phyloP scores from a whole-genome alignment of 306 rosid species.

The Pueraria montana region DNA sequence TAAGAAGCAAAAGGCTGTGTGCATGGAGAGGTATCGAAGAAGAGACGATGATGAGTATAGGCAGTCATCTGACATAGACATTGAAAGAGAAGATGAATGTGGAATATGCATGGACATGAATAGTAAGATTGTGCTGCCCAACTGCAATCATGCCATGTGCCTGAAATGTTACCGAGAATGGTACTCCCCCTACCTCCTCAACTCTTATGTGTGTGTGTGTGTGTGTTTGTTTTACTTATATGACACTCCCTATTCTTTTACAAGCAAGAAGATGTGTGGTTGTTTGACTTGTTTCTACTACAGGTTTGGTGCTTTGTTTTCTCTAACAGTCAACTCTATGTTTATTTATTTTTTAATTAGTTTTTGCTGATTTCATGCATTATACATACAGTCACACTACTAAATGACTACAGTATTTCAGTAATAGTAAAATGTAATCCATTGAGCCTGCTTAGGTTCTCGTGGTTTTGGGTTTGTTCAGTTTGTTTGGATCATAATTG shows the following conservation, averaged over 20 bases:
- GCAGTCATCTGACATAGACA: slow-evolving; percentile 72
- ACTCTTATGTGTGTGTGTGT: too few relatives aligned
- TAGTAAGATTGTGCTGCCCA: slow-evolving; percentile 91
- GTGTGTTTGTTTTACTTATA: background rate
- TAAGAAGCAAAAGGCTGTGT: slow-evolving; percentile 85
- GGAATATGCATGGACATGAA: slow-evolving; percentile 96
- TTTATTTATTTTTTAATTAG: background rate
- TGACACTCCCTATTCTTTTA: background rate
- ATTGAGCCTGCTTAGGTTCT: slow-evolving; percentile 20
- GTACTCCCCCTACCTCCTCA: slow-evolving; percentile 50
- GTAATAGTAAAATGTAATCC: slow-evolving; percentile 23
- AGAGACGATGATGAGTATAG: slow-evolving; percentile 79
- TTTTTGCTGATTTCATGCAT: slow-evolving; percentile 20
- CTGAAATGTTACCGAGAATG: slow-evolving; percentile 94
- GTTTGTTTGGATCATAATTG: background rate
- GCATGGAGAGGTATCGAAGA: slow-evolving; percentile 91
- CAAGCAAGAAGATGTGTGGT: background rate
- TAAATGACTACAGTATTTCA: slow-evolving; percentile 2
- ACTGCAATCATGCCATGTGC: slow-evolving; percentile 97
- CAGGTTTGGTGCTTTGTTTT: background rate
- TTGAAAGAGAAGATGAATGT: slow-evolving; percentile 97
- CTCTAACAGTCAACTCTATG: background rate
- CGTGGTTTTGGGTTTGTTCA: slow-evolving; percentile 30
- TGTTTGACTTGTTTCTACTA: slow-evolving; percentile 33
- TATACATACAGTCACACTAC: background rate